Percentiles rank a stretch among this genome's conserved stretches.
These are phyloP conservation scores for Pseudohyphozyma bogoriensis DNA, from an alignment of 768 basidiomycete genomes.

Conservation along the genomic window DNA sequence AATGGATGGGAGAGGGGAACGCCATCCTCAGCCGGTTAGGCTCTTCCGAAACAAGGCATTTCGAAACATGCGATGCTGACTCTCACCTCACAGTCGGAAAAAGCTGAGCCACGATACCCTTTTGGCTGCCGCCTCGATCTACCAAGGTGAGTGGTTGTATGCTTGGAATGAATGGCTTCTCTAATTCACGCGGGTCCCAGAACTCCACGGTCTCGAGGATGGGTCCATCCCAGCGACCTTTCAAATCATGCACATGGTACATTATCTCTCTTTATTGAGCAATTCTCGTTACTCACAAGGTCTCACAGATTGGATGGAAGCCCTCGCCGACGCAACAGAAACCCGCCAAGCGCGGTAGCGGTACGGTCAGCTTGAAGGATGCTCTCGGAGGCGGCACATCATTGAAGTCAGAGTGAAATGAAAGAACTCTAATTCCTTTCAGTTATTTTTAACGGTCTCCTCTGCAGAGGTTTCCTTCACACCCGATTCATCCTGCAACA, in stretches of 20 bases:
- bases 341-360: constrained; percentile 56
- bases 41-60: too few species aligned
- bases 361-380: constrained; percentile 53
- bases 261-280: constrained; percentile 18
- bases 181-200: constrained; percentile 41
- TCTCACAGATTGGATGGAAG: constrained; percentile 68
- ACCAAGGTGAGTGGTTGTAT: constrained; percentile 59
- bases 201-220: constrained; percentile 71
- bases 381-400: constrained; percentile 40
- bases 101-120: constrained; percentile 69
- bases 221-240: constrained; percentile 88
- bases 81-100: not conserved
- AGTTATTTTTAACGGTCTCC: not conserved
- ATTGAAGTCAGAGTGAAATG: not conserved
- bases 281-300: not conserved
- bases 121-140: constrained; percentile 82
- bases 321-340: constrained; percentile 58
- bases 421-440: not conserved
- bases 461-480: not conserved
- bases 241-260: constrained; percentile 85
- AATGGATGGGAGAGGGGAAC: constrained; percentile 92
- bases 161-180: too few species aligned
- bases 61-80: too few species aligned
- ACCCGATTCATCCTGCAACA: too few species aligned
- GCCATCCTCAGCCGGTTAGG: constrained; percentile 68